These are phyloP conservation scores for Neurospora sp. DNA, from an alignment of 495 filamentous ascomycete genomes.

Conservation along the genomic window DNA sequence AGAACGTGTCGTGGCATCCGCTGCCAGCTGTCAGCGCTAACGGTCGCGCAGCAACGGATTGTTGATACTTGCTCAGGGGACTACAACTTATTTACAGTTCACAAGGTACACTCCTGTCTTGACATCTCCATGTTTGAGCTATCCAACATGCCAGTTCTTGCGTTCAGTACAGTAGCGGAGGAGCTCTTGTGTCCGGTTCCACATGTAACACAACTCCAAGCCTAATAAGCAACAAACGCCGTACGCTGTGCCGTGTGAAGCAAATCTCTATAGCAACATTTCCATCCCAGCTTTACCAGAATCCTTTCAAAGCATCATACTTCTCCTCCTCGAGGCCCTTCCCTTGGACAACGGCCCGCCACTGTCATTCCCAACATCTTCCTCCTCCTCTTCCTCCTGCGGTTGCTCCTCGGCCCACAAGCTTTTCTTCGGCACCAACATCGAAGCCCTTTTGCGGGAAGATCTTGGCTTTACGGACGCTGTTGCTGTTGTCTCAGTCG, in stretches of 20 bases:
- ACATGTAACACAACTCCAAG: not conserved
- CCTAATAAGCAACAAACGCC: not conserved
- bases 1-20: not conserved
- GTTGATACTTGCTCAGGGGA: not conserved
- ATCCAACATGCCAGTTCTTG: not conserved
- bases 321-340: conserved; percentile 31
- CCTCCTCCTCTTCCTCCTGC: conserved; percentile 1
- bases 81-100: not conserved
- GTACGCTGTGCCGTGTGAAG: not conserved
- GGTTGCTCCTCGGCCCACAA: not conserved
- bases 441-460: conserved; percentile 30
- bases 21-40: not conserved
- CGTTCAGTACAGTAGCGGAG: not conserved
- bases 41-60: not conserved
- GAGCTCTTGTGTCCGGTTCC: not conserved
- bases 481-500: not conserved
- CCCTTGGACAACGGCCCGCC: conserved; percentile 3
- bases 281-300: not conserved
- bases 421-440: conserved; percentile 28
- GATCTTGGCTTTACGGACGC: conserved; percentile 9
- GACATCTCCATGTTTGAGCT: not conserved
- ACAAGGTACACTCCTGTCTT: not conserved
- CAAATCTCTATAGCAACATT: not conserved
- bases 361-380: conserved; percentile 3
- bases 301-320: conserved; percentile 46